A percentile compares a stretch with the other conserved stretches of the same genome.
Evolutionary conservation across 148 eudicot genomes (phyloP).

Genomic region (Chenopodium suecicum): DNA sequence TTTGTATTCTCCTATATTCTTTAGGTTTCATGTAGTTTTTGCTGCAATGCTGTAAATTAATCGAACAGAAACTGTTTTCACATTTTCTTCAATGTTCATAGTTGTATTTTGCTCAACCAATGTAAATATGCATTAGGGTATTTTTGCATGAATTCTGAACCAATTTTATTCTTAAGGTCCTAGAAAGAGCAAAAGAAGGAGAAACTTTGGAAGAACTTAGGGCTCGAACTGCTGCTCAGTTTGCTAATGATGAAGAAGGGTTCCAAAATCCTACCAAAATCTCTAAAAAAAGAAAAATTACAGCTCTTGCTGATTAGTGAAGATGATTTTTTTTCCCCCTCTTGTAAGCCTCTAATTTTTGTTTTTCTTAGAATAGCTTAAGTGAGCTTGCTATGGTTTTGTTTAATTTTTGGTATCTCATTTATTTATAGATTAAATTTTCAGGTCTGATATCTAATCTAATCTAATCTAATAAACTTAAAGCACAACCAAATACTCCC

Average conservation of each 20-base stretch:
- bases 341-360: background rate
- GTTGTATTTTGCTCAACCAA: background rate
- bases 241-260: constrained; percentile 46
- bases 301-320: background rate
- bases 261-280: constrained; percentile 41
- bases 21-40: background rate
- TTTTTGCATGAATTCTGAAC: constrained; percentile 1
- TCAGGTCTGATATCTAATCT: no score
- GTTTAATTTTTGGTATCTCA: no score
- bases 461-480: no score
- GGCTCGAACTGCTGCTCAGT: constrained; percentile 86
- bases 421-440: no score
- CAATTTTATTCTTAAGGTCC: constrained; percentile 46
- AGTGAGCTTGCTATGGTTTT: background rate
- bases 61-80: background rate
- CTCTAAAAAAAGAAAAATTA: constrained; percentile 61
- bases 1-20: background rate
- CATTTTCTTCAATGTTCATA: background rate
- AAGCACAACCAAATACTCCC: no score
- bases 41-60: background rate
- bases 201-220: constrained; percentile 88
- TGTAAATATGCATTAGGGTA: background rate
- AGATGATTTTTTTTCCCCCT: background rate
- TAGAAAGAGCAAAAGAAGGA: constrained; percentile 93
- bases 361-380: background rate